Conservation (phyloP, 768 basidiomycete species). For the Pleurotus sapidus region DNA sequence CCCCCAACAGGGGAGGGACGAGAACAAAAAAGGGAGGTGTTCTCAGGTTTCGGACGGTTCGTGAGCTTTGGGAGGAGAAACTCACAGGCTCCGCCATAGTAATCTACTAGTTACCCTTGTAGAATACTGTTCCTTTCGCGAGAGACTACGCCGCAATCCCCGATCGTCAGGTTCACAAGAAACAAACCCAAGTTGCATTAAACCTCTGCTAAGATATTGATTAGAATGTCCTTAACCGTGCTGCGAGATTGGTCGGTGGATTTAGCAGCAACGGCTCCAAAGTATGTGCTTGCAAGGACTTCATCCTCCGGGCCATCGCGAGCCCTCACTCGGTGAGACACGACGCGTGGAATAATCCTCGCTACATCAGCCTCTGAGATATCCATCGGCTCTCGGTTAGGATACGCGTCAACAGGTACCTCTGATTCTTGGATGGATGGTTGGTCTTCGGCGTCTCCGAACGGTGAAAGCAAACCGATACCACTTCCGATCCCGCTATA, state of each 20-base stretch:
- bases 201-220: conserved; percentile 53
- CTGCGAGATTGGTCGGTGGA: conserved; percentile 13
- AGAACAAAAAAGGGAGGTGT: conserved; percentile 70
- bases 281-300: conserved; percentile 59
- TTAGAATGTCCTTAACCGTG: conserved; percentile 67
- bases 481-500: conserved; percentile 6
- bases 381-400: conserved; percentile 31
- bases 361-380: conserved; percentile 76
- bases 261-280: conserved; percentile 40
- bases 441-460: not conserved
- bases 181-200: conserved; percentile 12
- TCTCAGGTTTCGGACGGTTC: conserved; percentile 85
- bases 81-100: conserved; percentile 21
- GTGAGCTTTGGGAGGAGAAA: conserved; percentile 87
- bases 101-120: not conserved
- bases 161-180: too few relatives aligned
- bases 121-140: not conserved
- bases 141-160: not conserved
- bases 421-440: not conserved
- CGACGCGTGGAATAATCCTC: conserved; percentile 66
- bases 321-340: conserved; percentile 73
- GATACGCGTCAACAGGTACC: not conserved
- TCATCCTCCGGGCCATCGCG: conserved; percentile 71
- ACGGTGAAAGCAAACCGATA: conserved; percentile 4
- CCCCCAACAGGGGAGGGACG: conserved; percentile 53